Evolutionary conservation across 2,329 filamentous ascomycete genomes (phyloP).

Genomic region (Exophiala bonariae): DNA sequence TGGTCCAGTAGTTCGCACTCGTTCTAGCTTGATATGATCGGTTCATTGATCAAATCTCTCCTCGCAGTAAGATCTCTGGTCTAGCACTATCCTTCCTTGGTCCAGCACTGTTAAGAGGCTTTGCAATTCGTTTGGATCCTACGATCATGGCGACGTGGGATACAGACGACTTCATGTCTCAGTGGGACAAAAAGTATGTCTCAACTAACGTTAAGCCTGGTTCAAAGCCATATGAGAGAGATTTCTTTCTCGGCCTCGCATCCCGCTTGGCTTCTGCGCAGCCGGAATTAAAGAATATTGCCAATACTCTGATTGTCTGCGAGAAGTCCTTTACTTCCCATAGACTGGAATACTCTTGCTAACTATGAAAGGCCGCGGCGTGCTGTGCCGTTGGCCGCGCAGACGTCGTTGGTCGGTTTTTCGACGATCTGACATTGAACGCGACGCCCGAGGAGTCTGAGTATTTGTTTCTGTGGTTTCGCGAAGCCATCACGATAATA

Average conservation of each 20-base stretch:
- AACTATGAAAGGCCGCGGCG: conserved; percentile 5
- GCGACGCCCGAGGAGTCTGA: conserved; percentile 7
- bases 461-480: conserved; percentile 6
- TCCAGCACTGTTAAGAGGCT: neutral
- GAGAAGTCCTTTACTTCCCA: neutral
- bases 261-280: neutral
- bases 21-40: no score
- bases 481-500: conserved; percentile 10
- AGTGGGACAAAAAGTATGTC: conserved; percentile 18
- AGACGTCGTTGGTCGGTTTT: conserved; percentile 12
- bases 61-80: no score
- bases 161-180: conserved; percentile 12
- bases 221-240: conserved; percentile 5
- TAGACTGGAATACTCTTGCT: neutral
- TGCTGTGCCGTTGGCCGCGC: conserved; percentile 15
- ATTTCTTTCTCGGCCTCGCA: conserved; percentile 7
- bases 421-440: conserved; percentile 9
- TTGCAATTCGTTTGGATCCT: neutral
- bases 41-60: no score
- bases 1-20: no score
- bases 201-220: conserved; percentile 10
- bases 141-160: conserved; percentile 9
- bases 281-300: conserved; percentile 4
- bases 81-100: neutral
- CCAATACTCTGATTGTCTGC: conserved; percentile 10